Percentiles rank a stretch among this genome's conserved stretches.
phyloP scores from a whole-genome alignment of 1,284 basidiomycete genomes.

The Boletellus deceptivus region DNA sequence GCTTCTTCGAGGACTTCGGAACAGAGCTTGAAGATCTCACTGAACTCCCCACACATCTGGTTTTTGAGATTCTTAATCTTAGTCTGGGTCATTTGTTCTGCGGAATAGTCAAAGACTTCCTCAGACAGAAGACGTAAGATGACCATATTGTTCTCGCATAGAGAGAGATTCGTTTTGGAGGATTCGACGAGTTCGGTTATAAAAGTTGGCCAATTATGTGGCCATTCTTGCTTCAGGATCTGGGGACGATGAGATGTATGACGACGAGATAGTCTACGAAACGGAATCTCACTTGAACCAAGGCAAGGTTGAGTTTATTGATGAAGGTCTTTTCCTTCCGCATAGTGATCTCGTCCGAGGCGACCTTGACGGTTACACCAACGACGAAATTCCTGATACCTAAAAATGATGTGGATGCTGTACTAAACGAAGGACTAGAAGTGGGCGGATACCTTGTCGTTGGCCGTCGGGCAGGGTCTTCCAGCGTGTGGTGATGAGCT shows the following conservation, averaged over 20 bases:
- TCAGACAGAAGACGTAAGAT: constrained; percentile 97
- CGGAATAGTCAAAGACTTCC: constrained; percentile 99
- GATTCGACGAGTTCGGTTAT: constrained; percentile 98
- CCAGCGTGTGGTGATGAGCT: constrained; percentile 93
- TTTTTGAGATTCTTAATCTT: constrained; percentile 99
- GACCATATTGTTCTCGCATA: constrained; percentile 99
- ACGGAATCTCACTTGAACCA: constrained; percentile 72
- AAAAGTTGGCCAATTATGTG: constrained; percentile 98
- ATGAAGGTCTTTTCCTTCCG: constrained; percentile 94
- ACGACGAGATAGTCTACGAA: not conserved
- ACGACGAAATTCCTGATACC: constrained; percentile 98
- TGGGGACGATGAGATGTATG: constrained; percentile 35
- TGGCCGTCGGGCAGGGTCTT: constrained; percentile 95
- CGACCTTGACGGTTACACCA: constrained; percentile 88
- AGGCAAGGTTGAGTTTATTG: constrained; percentile 95
- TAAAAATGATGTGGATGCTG: constrained; percentile 31
- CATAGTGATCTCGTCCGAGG: constrained; percentile 84
- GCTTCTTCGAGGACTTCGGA: constrained; percentile 97
- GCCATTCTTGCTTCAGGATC: constrained; percentile 99
- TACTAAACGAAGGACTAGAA: not conserved
- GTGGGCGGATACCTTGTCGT: constrained; percentile 62
- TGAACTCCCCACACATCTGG: constrained; percentile 96
- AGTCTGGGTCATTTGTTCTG: constrained; percentile 97
- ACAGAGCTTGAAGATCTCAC: constrained; percentile 94
- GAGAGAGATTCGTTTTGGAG: constrained; percentile 92